These are phyloP conservation scores for Monarda citriodora DNA, from an alignment of 305 asterid genomes.

Conservation along the genomic window DNA sequence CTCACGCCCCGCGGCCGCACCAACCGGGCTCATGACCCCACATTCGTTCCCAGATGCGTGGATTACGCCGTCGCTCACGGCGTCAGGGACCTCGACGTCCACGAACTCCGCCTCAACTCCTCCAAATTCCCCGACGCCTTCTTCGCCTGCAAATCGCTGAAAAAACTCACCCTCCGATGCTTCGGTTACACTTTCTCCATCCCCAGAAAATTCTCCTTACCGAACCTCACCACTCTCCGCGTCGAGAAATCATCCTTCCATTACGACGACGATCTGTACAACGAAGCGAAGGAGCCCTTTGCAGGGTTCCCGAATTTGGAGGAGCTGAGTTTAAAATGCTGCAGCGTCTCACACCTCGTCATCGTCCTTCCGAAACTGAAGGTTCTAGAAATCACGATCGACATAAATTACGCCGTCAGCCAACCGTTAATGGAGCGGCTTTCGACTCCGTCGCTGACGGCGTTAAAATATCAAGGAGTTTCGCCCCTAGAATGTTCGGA, in stretches of 20 bases:
- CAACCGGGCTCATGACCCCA: not conserved
- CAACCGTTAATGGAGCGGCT: slow-evolving; percentile 1
- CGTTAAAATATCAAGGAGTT: slow-evolving; percentile 21
- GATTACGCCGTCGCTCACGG: slow-evolving; percentile 23
- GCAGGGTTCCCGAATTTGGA: slow-evolving; percentile 22
- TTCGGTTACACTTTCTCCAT: not conserved
- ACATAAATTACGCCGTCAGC: not conserved
- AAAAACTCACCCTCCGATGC: slow-evolving; percentile 4
- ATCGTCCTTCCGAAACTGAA: slow-evolving; percentile 19
- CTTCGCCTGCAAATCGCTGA: slow-evolving; percentile 1
- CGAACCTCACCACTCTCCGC: no score
- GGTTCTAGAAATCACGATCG: slow-evolving; percentile 17
- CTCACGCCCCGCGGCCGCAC: not conserved
- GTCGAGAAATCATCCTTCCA: no score
- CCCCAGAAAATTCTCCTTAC: no score
- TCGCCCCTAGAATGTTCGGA: slow-evolving; percentile 13
- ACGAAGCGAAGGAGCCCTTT: slow-evolving; percentile 12
- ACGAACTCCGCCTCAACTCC: not conserved
- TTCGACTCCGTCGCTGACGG: slow-evolving; percentile 17
- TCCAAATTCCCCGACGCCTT: slow-evolving; percentile 3
- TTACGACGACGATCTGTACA: not conserved
- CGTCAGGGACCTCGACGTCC: slow-evolving; percentile 16
- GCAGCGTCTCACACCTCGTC: not conserved
- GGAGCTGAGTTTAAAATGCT: slow-evolving; percentile 12
- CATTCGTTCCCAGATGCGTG: slow-evolving; percentile 8